Evolutionary conservation across 2,329 filamentous ascomycete species (phyloP).

Genomic region (Knoxdaviesia capensis): DNA sequence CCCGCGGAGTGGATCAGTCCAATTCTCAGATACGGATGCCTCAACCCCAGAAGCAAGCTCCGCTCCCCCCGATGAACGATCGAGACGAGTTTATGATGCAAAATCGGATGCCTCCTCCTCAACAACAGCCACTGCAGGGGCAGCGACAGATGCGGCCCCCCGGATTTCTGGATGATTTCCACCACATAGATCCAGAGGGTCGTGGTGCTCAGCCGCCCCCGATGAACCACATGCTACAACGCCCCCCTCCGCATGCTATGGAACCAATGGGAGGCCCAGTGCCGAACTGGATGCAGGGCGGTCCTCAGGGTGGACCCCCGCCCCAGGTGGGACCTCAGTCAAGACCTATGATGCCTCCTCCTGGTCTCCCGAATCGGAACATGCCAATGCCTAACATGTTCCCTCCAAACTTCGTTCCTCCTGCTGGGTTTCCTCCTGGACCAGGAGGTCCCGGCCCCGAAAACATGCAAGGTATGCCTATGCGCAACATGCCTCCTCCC

Average conservation of each 20-base stretch:
- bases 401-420: conserved; percentile 33
- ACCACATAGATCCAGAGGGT: conserved; percentile 24
- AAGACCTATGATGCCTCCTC: conserved; percentile 35
- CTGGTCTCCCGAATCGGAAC: conserved; percentile 27
- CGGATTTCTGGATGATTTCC: conserved; percentile 34
- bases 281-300: conserved; percentile 29
- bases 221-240: conserved; percentile 40
- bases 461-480: conserved; percentile 26
- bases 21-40: conserved; percentile 14
- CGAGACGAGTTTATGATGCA: conserved; percentile 24
- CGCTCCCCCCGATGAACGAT: conserved; percentile 23
- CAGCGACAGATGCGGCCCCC: conserved; percentile 22
- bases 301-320: conserved; percentile 19
- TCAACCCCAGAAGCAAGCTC: conserved; percentile 28
- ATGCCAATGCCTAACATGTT: conserved; percentile 38
- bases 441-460: conserved; percentile 23
- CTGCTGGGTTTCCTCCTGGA: conserved; percentile 15
- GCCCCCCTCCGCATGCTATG: conserved; percentile 39
- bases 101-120: conserved; percentile 10
- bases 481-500: conserved; percentile 34
- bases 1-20: conserved; percentile 11
- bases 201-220: conserved; percentile 34
- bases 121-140: conserved; percentile 12
- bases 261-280: conserved; percentile 28
- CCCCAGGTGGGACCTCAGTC: conserved; percentile 11